A percentile compares a stretch with the other conserved stretches of the same genome.
Conservation (phyloP, 1,284 basidiomycete species). For the Trametes versicolor region DNA sequence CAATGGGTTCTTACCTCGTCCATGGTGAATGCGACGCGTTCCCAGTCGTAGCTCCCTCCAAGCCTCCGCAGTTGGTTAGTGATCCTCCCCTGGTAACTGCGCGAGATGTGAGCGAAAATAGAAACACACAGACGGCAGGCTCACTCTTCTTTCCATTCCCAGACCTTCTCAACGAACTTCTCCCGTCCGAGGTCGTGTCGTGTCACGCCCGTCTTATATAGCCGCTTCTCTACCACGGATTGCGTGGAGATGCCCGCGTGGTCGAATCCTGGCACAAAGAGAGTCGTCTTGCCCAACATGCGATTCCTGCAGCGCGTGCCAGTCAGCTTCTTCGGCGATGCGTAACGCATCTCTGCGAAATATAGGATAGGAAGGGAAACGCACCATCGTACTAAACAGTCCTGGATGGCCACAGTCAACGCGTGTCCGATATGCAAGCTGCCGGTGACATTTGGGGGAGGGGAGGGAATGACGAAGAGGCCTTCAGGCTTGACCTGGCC, state of each 20-base stretch:
- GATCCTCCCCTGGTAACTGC: constrained; percentile 90
- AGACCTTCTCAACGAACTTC: constrained; percentile 91
- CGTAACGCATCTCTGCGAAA: neutral
- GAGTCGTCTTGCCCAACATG: constrained; percentile 93
- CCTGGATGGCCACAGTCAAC: constrained; percentile 93
- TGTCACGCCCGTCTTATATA: constrained; percentile 88
- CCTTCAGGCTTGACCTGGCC: constrained; percentile 70
- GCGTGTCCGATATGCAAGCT: constrained; percentile 97
- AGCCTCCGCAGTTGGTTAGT: constrained; percentile 91
- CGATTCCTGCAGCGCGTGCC: constrained; percentile 74
- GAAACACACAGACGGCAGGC: constrained; percentile 41
- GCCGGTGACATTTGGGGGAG: constrained; percentile 99
- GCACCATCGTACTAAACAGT: constrained; percentile 88
- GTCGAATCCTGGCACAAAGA: constrained; percentile 97
- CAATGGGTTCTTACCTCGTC: constrained; percentile 66
- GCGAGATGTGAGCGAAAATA: constrained; percentile 21
- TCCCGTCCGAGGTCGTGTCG: constrained; percentile 96
- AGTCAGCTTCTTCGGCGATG: neutral
- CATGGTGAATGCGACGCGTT: constrained; percentile 96
- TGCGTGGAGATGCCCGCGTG: constrained; percentile 99
- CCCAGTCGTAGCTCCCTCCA: constrained; percentile 96
- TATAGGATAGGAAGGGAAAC: constrained; percentile 39
- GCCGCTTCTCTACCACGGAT: constrained; percentile 95
- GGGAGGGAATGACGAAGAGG: constrained; percentile 89
- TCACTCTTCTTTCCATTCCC: constrained; percentile 97